A percentile compares a stretch with the other conserved stretches of the same genome.
Evolutionary conservation across 2,329 filamentous ascomycete species (phyloP).

Genomic region (Eutypa lata): DNA sequence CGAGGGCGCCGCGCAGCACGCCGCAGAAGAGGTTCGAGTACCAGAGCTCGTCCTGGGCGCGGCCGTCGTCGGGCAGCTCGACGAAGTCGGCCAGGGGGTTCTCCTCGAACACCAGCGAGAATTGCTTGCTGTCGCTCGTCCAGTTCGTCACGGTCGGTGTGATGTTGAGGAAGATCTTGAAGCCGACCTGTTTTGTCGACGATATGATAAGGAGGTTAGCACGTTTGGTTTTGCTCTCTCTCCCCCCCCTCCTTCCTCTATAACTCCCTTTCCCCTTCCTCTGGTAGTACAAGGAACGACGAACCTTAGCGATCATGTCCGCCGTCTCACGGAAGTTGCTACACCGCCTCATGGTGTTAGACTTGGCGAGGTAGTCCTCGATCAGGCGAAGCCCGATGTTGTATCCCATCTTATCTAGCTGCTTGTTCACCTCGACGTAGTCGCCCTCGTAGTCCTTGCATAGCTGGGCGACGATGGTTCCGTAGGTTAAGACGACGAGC

Average conservation of each 20-base stretch:
- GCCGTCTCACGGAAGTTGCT: conserved; percentile 93
- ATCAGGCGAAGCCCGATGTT: conserved; percentile 95
- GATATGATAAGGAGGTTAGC: conserved; percentile 14
- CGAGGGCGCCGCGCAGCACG: conserved; percentile 82
- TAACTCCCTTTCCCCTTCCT: no score
- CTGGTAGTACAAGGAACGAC: background rate
- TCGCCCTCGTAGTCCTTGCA: conserved; percentile 95
- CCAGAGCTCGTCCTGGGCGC: conserved; percentile 95
- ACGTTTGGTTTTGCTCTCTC: no score
- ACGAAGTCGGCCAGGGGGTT: conserved; percentile 97
- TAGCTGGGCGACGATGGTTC: conserved; percentile 92
- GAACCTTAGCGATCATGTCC: conserved; percentile 89
- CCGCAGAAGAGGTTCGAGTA: conserved; percentile 97
- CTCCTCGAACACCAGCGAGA: conserved; percentile 94
- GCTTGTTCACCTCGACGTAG: conserved; percentile 94
- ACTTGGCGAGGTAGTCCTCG: conserved; percentile 96
- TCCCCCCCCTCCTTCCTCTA: no score
- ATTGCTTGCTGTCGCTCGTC: conserved; percentile 94
- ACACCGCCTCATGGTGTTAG: conserved; percentile 83
- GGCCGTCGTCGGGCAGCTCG: conserved; percentile 90
- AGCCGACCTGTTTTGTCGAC: conserved; percentile 67
- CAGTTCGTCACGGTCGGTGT: conserved; percentile 92
- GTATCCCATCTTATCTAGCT: conserved; percentile 98
- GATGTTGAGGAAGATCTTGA: conserved; percentile 98
- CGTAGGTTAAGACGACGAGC: conserved; percentile 94